These are phyloP conservation scores for Lasiodiplodia citricola DNA, from an alignment of 2,329 filamentous ascomycete genomes.

Conservation along the genomic window DNA sequence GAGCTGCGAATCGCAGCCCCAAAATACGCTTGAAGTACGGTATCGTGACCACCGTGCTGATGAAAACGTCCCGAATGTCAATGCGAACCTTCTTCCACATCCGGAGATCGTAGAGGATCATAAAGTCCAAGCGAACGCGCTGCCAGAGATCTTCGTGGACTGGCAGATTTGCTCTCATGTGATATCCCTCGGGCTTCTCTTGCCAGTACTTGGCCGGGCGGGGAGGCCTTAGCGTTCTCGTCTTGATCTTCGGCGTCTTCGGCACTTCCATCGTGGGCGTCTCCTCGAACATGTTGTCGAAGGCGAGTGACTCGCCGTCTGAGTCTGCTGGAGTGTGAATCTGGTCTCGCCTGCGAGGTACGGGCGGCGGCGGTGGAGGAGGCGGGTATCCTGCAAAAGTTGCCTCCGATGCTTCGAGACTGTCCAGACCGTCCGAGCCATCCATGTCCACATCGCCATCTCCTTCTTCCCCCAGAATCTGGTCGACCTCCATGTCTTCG, in stretches of 20 bases:
- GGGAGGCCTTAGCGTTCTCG: constrained; percentile 56
- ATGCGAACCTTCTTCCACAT: constrained; percentile 97
- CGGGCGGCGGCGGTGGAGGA: constrained; percentile 58
- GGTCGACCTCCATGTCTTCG: constrained; percentile 54
- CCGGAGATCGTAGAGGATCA: constrained; percentile 91
- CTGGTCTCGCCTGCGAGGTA: constrained; percentile 59
- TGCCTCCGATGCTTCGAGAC: constrained; percentile 76
- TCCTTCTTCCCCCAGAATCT: constrained; percentile 52
- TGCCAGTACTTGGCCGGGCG: constrained; percentile 83
- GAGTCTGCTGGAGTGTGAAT: constrained; percentile 74
- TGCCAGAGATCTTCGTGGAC: constrained; percentile 87
- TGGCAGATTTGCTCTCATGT: constrained; percentile 65
- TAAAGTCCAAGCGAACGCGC: constrained; percentile 87
- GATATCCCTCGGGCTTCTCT: constrained; percentile 75
- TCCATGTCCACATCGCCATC: constrained; percentile 58
- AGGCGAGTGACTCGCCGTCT: constrained; percentile 67
- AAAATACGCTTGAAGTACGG: constrained; percentile 95
- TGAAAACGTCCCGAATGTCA: constrained; percentile 89
- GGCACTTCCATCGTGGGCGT: constrained; percentile 74
- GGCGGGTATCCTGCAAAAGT: constrained; percentile 77
- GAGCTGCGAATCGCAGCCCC: constrained; percentile 87
- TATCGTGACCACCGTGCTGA: constrained; percentile 93
- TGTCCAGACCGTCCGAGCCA: constrained; percentile 61
- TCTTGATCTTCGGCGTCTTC: constrained; percentile 70
- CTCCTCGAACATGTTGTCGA: constrained; percentile 26